These are phyloP conservation scores for Rhizopus sp. DNA, from an alignment of 371 early-diverging fungal genomes.

Conservation along the genomic window DNA sequence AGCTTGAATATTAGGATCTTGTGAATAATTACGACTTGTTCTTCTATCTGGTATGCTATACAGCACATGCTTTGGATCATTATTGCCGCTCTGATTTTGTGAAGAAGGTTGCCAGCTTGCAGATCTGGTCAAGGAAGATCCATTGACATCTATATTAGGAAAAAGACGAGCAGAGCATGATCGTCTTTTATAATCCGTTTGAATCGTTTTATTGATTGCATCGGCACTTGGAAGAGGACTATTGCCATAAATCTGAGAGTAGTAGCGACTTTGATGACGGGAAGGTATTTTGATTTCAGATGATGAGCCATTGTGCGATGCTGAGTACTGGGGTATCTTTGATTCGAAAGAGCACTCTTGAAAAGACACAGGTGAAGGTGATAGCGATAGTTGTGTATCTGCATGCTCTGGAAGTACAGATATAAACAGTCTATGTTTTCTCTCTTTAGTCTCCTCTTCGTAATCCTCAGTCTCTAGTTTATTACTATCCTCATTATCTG, in stretches of 20 bases:
- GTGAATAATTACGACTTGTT: conserved; percentile 28
- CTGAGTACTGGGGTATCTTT: neutral
- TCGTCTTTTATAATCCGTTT: conserved; percentile 9
- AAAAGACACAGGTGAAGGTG: neutral
- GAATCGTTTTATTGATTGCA: neutral
- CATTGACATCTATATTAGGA: neutral
- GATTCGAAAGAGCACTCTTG: neutral
- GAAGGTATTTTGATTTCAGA: conserved; percentile 16
- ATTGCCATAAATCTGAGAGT: conserved; percentile 10
- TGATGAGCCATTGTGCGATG: neutral
- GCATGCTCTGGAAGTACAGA: neutral
- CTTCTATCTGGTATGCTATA: conserved; percentile 27
- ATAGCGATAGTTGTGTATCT: neutral
- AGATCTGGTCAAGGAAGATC: conserved; percentile 16
- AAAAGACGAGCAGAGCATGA: conserved; percentile 4
- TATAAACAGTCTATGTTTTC: neutral
- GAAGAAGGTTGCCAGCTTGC: conserved; percentile 27
- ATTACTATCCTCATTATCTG: neutral
- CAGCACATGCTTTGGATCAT: neutral
- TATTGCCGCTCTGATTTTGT: neutral
- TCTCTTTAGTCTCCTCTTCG: conserved; percentile 3
- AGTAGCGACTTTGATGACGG: conserved; percentile 23
- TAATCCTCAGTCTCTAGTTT: neutral
- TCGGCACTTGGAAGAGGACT: neutral
- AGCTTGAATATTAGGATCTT: conserved; percentile 28